Evolutionary conservation across 2,329 filamentous ascomycete species (phyloP).

Genomic region (Epichloe scottii): DNA sequence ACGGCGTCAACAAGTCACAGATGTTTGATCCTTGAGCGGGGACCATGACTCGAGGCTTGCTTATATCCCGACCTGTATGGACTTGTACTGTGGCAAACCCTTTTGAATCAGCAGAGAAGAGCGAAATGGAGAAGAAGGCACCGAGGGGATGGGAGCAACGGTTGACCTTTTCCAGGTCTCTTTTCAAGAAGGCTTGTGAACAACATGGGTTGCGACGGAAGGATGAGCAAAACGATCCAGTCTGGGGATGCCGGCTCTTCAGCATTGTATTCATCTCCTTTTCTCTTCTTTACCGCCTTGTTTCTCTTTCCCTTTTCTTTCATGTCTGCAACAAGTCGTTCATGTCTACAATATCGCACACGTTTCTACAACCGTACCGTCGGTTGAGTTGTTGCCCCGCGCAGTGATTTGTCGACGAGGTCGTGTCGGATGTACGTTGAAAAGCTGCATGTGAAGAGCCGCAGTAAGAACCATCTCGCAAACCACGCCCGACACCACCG

Average conservation of each 20-base stretch:
- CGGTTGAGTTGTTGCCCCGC: neutral
- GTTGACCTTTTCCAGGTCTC: neutral
- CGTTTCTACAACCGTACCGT: neutral
- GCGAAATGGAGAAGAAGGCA: neutral
- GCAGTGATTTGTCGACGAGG: too few species aligned
- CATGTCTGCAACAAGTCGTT: neutral
- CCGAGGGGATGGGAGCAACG: neutral
- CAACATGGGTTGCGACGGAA: neutral
- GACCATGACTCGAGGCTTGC: neutral
- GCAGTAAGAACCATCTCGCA: too few species aligned
- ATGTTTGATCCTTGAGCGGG: slow-evolving; percentile 1
- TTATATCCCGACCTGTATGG: neutral
- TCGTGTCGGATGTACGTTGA: too few species aligned
- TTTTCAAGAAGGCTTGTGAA: neutral
- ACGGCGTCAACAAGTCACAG: slow-evolving; percentile 1
- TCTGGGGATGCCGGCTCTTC: slow-evolving; percentile 20
- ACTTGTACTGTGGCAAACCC: neutral
- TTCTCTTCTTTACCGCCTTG: slow-evolving; percentile 21
- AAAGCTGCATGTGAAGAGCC: too few species aligned
- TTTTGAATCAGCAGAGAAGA: slow-evolving; percentile 1
- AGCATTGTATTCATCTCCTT: slow-evolving; percentile 39
- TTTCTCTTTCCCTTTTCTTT: slow-evolving; percentile 14
- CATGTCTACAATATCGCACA: neutral
- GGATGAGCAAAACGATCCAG: slow-evolving; percentile 15
- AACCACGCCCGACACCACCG: too few species aligned